Conservation (phyloP, 495 filamentous ascomycete species). For the Annulohypoxylon maeteangense region DNA sequence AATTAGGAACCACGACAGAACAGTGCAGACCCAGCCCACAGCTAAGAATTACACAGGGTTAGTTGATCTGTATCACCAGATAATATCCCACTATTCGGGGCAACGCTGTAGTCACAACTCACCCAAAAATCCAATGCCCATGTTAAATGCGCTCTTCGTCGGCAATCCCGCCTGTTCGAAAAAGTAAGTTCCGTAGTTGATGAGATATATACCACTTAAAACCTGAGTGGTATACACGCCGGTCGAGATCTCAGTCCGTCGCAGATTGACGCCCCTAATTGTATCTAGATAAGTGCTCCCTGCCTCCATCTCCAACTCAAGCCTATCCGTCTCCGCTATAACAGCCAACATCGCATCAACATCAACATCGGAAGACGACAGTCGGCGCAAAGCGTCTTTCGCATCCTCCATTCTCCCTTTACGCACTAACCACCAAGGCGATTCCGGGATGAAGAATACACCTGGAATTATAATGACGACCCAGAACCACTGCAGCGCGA, state of each 20-base stretch:
- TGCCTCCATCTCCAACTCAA: conserved; percentile 67
- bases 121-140: conserved; percentile 61
- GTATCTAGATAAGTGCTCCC: conserved; percentile 67
- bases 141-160: conserved; percentile 59
- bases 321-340: conserved; percentile 69
- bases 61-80: neutral
- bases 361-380: conserved; percentile 55
- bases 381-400: conserved; percentile 53
- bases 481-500: conserved; percentile 75
- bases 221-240: conserved; percentile 63
- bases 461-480: conserved; percentile 67
- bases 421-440: conserved; percentile 71
- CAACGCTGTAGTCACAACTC: conserved; percentile 13
- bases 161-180: conserved; percentile 69
- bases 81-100: neutral
- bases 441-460: conserved; percentile 68
- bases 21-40: conserved; percentile 59
- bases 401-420: conserved; percentile 65
- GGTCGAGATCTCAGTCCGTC: conserved; percentile 66
- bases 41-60: conserved; percentile 29
- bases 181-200: conserved; percentile 72
- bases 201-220: conserved; percentile 62
- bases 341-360: conserved; percentile 61
- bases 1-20: conserved; percentile 65
- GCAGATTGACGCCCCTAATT: conserved; percentile 64